A percentile compares a stretch with the other conserved stretches of the same genome.
Conservation (phyloP, 2,329 filamentous ascomycete species). For the Zymoseptoria pseudotritici region DNA sequence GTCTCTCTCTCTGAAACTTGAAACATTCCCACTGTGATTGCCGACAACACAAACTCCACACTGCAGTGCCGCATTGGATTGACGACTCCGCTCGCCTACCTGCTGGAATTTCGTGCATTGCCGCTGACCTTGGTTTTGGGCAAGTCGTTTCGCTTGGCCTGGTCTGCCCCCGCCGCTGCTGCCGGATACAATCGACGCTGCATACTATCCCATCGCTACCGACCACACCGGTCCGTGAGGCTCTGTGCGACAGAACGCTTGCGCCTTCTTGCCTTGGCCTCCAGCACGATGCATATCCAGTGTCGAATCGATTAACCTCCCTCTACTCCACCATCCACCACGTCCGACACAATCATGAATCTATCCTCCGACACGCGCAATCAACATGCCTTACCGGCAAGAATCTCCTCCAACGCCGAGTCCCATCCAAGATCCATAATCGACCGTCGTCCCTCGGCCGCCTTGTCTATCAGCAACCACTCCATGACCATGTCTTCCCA, state of each 20-base stretch:
- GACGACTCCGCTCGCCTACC: not conserved
- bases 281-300: slow-evolving; percentile 16
- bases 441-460: slow-evolving; percentile 8
- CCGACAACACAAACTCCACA: not conserved
- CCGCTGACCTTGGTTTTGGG: not conserved
- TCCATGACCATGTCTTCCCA: slow-evolving; percentile 12
- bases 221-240: not conserved
- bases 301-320: slow-evolving; percentile 16
- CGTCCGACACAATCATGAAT: slow-evolving; percentile 16
- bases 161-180: not conserved
- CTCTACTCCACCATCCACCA: slow-evolving; percentile 12
- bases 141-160: not conserved
- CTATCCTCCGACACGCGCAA: slow-evolving; percentile 15
- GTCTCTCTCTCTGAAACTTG: not conserved
- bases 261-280: not conserved
- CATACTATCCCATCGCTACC: not conserved
- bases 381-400: slow-evolving; percentile 15
- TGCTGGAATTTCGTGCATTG: not conserved
- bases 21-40: not conserved
- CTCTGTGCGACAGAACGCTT: not conserved
- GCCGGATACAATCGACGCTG: not conserved
- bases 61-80: not conserved
- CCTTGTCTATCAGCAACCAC: slow-evolving; percentile 9
- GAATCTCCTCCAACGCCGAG: slow-evolving; percentile 10
- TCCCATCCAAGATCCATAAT: slow-evolving; percentile 11